phyloP scores from a whole-genome alignment of 2,329 filamentous ascomycete genomes.

The Stemphylium vesicarium region DNA sequence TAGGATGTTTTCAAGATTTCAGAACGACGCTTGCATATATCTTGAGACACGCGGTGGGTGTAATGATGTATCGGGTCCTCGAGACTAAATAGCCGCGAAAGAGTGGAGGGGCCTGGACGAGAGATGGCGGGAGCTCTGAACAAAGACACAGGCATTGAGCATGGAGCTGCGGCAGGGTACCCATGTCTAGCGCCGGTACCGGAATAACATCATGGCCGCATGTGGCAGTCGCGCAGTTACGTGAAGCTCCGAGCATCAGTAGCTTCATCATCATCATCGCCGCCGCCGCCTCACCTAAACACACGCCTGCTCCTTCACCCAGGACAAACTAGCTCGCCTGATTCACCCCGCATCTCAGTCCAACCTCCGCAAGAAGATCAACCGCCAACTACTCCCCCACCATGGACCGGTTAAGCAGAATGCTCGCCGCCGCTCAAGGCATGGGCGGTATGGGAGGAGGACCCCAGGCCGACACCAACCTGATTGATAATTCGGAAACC shows the following conservation, averaged over 20 bases:
- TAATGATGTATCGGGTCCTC: background rate
- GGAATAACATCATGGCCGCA: conserved; percentile 18
- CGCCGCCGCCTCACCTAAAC: conserved; percentile 15
- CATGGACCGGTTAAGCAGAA: conserved; percentile 92
- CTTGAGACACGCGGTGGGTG: background rate
- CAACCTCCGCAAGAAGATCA: background rate
- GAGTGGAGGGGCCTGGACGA: conserved; percentile 9
- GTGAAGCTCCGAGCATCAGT: conserved; percentile 19
- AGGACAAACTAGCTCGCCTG: background rate
- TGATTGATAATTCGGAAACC: conserved; percentile 99
- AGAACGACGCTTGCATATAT: background rate
- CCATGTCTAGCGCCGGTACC: conserved; percentile 16
- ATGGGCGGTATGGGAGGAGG: conserved; percentile 67
- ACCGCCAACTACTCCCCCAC: conserved; percentile 9
- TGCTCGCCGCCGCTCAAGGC: conserved; percentile 76
- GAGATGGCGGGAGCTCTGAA: conserved; percentile 19
- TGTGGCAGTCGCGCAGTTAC: conserved; percentile 20
- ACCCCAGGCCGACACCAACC: conserved; percentile 72
- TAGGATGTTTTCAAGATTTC: background rate
- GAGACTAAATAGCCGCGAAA: background rate
- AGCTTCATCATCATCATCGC: conserved; percentile 22
- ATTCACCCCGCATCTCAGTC: background rate
- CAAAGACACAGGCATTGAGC: conserved; percentile 17
- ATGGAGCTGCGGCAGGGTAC: conserved; percentile 15
- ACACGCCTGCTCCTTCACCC: background rate